Evolutionary conservation across 1,139 yeast genomes (phyloP).

Genomic region (Scheffersomyces parashehatae): DNA sequence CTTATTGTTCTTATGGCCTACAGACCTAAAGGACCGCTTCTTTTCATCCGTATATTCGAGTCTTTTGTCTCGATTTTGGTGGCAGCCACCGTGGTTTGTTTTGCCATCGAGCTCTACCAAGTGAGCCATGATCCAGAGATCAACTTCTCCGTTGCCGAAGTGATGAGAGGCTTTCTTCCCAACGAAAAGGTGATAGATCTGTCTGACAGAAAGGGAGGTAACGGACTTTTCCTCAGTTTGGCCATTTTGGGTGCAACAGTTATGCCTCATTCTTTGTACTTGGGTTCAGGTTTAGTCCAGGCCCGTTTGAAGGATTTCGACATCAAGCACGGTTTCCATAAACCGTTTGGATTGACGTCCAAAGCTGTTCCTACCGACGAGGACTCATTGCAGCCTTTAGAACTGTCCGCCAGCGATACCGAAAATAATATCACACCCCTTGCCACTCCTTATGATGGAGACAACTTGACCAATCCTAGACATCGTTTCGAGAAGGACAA

Average conservation of each 20-base stretch:
- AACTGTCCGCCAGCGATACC: constrained; percentile 5
- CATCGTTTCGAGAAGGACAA: constrained; percentile 14
- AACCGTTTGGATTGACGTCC: constrained; percentile 16
- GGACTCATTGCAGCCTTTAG: not conserved
- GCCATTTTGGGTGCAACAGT: constrained; percentile 97
- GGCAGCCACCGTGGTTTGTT: constrained; percentile 80
- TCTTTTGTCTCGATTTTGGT: constrained; percentile 76
- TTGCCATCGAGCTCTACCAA: constrained; percentile 74
- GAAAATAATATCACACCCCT: constrained; percentile 7
- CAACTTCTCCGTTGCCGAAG: constrained; percentile 53
- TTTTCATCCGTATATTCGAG: constrained; percentile 79
- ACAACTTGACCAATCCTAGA: not conserved
- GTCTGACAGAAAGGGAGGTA: constrained; percentile 60
- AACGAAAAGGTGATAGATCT: constrained; percentile 61
- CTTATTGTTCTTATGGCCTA: constrained; percentile 83
- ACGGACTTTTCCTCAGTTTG: constrained; percentile 79
- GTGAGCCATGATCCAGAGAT: constrained; percentile 55
- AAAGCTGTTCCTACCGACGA: not conserved
- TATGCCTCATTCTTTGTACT: constrained; percentile 93
- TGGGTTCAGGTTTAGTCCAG: constrained; percentile 93
- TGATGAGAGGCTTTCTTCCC: constrained; percentile 78
- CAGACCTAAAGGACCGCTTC: constrained; percentile 81
- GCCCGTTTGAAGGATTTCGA: constrained; percentile 85
- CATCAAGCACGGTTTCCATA: constrained; percentile 56
- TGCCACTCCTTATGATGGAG: constrained; percentile 11